phyloP scores from a whole-genome alignment of 345 rosid genomes.

The Chamaenerion angustifolium region DNA sequence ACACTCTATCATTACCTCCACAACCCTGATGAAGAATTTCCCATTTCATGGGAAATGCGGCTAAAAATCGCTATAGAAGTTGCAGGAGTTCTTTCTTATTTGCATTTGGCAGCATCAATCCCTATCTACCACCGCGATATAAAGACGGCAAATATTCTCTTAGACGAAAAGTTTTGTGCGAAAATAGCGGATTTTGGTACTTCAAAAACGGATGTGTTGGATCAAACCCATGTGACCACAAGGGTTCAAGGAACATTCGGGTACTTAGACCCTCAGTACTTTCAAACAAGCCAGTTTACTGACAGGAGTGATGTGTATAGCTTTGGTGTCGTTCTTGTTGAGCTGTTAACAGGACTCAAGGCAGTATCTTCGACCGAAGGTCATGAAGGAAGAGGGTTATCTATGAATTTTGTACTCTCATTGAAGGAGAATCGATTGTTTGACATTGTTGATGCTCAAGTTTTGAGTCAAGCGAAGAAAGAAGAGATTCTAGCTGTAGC shows the following conservation, averaged over 20 bases:
- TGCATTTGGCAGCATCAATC: constrained; percentile 18
- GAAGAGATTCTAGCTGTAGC: constrained; percentile 16
- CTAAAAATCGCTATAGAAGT: constrained; percentile 17
- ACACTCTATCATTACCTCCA: constrained; percentile 25
- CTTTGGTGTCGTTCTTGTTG: constrained; percentile 22
- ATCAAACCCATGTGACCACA: constrained; percentile 1
- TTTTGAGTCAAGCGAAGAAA: constrained; percentile 4
- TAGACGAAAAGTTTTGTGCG: constrained; percentile 22
- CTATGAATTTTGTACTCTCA: constrained; percentile 13
- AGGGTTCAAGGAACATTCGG: constrained; percentile 15
- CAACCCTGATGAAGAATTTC: constrained; percentile 5
- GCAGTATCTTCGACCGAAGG: constrained; percentile 11
- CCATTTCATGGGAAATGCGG: constrained; percentile 20
- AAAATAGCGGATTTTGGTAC: constrained; percentile 33
- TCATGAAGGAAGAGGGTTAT: constrained; percentile 13
- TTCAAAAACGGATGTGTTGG: constrained; percentile 16
- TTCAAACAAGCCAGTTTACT: constrained; percentile 6
- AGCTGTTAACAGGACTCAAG: constrained; percentile 27
- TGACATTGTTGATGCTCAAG: constrained; percentile 13
- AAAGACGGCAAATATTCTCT: constrained; percentile 24
- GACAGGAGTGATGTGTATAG: constrained; percentile 17
- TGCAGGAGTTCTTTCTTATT: constrained; percentile 15
- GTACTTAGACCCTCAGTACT: constrained; percentile 14
- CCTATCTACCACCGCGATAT: constrained; percentile 23
- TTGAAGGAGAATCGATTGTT: constrained; percentile 16